These are phyloP conservation scores for Calonectria leucothoes DNA, from an alignment of 2,329 filamentous ascomycete species.

Conservation along the genomic window DNA sequence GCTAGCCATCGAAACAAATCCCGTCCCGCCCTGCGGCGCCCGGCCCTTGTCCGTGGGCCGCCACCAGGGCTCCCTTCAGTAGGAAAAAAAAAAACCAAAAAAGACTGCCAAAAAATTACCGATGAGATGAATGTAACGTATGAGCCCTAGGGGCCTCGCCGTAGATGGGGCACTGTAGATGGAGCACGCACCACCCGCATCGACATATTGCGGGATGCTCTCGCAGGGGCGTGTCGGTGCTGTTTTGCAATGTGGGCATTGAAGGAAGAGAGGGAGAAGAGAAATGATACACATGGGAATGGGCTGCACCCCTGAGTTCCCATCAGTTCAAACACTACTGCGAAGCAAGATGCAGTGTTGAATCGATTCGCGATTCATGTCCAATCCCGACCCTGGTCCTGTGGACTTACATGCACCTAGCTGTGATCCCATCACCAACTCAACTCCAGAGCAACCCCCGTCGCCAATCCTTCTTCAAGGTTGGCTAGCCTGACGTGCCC, in stretches of 20 bases:
- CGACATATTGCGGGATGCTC: background rate
- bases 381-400: background rate
- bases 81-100: background rate
- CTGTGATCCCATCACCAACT: background rate
- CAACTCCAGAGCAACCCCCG: background rate
- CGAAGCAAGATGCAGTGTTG: background rate
- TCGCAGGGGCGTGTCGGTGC: background rate
- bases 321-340: background rate
- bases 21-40: background rate
- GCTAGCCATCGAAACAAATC: background rate
- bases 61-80: background rate
- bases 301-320: background rate
- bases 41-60: background rate
- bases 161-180: background rate
- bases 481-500: background rate
- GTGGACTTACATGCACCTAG: background rate
- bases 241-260: background rate
- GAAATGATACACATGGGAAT: background rate
- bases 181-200: background rate
- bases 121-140: slow-evolving; percentile 8
- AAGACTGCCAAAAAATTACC: background rate
- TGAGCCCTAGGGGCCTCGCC: background rate
- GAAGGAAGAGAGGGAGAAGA: background rate
- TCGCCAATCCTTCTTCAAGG: background rate
- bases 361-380: slow-evolving; percentile 3